Conservation (phyloP, 345 rosid genomes). For the Salix suchowensis region DNA sequence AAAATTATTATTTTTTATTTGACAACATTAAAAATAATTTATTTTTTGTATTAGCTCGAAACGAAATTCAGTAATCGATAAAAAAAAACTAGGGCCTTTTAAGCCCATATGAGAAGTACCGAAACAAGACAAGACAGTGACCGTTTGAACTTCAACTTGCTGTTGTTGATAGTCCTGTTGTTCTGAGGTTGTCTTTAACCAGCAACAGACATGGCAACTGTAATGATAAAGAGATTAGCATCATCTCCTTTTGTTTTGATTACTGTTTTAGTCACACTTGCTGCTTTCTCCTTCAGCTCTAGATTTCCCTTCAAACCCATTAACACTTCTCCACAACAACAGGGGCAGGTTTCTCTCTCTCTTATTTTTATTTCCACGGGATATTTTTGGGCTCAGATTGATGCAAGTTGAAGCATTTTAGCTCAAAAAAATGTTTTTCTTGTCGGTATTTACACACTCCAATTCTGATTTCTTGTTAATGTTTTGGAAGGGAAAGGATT, state of each 20-base stretch:
- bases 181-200: not conserved
- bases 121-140: not conserved
- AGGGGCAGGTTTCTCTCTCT: conserved; percentile 23
- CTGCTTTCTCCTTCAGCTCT: conserved; percentile 35
- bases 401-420: not conserved
- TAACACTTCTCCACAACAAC: conserved; percentile 9
- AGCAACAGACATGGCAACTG: not conserved
- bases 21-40: not conserved
- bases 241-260: conserved; percentile 20
- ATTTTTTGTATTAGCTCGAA: not conserved
- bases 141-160: not conserved
- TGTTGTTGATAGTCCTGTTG: not conserved
- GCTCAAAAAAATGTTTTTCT: not conserved
- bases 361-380: not conserved
- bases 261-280: conserved; percentile 38
- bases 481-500: not conserved
- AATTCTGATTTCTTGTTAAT: not conserved
- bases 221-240: not conserved
- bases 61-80: no score
- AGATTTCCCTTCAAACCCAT: conserved; percentile 35
- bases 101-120: not conserved
- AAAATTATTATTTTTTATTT: not conserved
- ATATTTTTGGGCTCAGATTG: not conserved
- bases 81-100: not conserved
- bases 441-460: not conserved